phyloP scores from a whole-genome alignment of 257 asterid species.

The Jacaranda mimosifolia region DNA sequence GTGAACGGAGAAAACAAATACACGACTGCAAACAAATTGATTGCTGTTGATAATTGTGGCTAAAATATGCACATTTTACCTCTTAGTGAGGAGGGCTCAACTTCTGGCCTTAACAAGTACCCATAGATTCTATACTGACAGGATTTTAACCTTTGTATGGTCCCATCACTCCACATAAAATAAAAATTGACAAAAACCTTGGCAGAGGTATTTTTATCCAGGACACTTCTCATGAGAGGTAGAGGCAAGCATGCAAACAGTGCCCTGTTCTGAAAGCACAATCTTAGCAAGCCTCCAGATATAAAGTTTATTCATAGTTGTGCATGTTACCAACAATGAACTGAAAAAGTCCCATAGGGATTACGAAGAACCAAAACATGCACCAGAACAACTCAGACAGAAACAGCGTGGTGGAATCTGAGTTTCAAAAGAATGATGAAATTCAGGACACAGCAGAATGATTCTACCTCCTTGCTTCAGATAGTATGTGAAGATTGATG shows the following conservation, averaged over 20 bases:
- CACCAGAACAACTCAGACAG: not conserved
- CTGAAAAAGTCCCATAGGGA: not conserved
- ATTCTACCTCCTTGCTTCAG: constrained; percentile 10
- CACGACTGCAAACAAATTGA: not conserved
- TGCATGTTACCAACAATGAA: not conserved
- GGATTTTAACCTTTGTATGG: not conserved
- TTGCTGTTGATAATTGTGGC: not conserved
- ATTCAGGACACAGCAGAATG: not conserved
- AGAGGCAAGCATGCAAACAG: not conserved
- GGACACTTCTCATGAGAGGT: not conserved
- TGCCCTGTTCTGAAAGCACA: not conserved
- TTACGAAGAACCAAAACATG: not conserved
- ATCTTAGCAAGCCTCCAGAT: not conserved
- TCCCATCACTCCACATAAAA: not conserved
- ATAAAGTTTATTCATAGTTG: not conserved
- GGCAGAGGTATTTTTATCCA: not conserved
- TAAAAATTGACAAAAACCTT: not conserved
- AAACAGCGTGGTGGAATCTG: not conserved
- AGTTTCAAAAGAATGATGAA: not conserved
- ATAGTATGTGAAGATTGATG: not conserved
- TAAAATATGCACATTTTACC: not conserved
- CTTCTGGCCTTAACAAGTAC: not conserved
- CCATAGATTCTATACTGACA: not conserved
- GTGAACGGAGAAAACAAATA: not conserved
- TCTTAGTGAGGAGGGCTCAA: not conserved